These are phyloP conservation scores for Epichloe elymi DNA, from an alignment of 2,329 filamentous ascomycete genomes.

Conservation along the genomic window DNA sequence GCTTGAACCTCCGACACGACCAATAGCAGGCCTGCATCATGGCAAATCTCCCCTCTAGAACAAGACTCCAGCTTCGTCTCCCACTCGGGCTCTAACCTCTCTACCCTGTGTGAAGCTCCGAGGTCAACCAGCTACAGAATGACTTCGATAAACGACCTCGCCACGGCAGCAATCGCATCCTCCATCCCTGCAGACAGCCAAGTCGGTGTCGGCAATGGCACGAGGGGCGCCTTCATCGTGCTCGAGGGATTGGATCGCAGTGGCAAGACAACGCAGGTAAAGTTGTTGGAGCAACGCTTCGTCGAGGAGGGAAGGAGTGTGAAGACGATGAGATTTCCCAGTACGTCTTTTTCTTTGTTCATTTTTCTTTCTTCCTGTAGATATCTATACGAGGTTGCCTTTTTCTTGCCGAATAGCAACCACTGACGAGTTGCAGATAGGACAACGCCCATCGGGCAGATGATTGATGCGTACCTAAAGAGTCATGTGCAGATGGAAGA, in stretches of 20 bases:
- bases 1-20: too few relatives aligned
- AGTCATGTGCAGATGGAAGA: constrained; percentile 64
- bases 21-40: too few relatives aligned
- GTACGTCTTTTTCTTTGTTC: constrained; percentile 22
- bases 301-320: constrained; percentile 34
- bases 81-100: too few relatives aligned
- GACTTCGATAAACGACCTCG: constrained; percentile 38
- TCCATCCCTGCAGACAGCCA: constrained; percentile 8
- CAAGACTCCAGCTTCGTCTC: too few relatives aligned
- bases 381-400: too few relatives aligned
- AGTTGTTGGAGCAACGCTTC: constrained; percentile 46
- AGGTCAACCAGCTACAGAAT: constrained; percentile 11
- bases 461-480: constrained; percentile 75
- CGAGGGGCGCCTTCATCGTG: constrained; percentile 60
- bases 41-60: too few relatives aligned
- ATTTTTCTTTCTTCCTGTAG: not conserved
- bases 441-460: constrained; percentile 69
- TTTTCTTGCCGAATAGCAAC: not conserved
- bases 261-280: constrained; percentile 85
- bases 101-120: too few relatives aligned
- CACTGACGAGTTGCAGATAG: constrained; percentile 42
- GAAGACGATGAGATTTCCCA: constrained; percentile 43
- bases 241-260: constrained; percentile 83
- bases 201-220: constrained; percentile 2
- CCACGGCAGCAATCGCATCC: constrained; percentile 33